Evolutionary conservation across 2,329 filamentous ascomycete genomes (phyloP).

Genomic region (Ascochyta pisi): DNA sequence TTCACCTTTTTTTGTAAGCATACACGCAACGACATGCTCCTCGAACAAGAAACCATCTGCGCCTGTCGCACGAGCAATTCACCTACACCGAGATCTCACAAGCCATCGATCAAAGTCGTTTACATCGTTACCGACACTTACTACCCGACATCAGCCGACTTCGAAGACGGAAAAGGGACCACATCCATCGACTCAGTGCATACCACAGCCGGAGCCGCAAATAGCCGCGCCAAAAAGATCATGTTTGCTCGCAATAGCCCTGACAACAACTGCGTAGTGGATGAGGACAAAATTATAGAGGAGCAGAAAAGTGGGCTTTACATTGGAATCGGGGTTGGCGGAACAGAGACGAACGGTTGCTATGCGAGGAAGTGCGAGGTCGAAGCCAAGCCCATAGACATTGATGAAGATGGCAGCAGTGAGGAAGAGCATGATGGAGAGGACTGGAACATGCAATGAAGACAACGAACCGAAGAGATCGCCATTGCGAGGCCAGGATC

Average conservation of each 20-base stretch:
- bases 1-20: neutral
- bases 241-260: slow-evolving; percentile 8
- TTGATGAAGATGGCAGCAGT: slow-evolving; percentile 31
- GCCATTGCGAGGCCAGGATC: neutral
- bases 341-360: slow-evolving; percentile 20
- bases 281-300: slow-evolving; percentile 35
- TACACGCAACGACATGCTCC: neutral
- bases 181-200: neutral
- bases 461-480: too few relatives aligned
- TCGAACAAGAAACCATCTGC: neutral
- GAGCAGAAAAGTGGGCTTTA: slow-evolving; percentile 30
- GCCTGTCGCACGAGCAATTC: neutral
- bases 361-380: slow-evolving; percentile 36
- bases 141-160: neutral
- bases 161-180: neutral
- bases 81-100: neutral
- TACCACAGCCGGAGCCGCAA: neutral
- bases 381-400: slow-evolving; percentile 30
- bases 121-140: neutral
- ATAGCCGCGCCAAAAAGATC: neutral
- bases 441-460: slow-evolving; percentile 17
- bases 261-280: slow-evolving; percentile 23
- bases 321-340: slow-evolving; percentile 30
- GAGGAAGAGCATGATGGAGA: slow-evolving; percentile 22
- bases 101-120: neutral